These are phyloP conservation scores for Setaria italica DNA, from an alignment of 202 grass and related monocot genomes.

Conservation along the genomic window DNA sequence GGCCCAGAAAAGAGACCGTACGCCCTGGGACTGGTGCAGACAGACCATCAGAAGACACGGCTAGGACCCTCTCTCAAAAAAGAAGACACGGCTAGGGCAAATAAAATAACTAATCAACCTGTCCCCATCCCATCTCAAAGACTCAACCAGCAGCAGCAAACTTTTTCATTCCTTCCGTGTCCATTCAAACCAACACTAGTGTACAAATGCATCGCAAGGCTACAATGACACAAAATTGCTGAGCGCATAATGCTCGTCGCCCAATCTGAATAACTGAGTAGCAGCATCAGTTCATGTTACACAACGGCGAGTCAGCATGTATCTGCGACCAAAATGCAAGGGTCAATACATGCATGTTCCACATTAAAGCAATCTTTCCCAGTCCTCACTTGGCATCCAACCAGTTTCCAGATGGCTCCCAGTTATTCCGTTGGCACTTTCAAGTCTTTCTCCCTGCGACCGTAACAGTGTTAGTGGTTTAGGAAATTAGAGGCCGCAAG, in stretches of 20 bases:
- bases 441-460: slow-evolving; percentile 35
- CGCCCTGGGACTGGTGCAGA: too few relatives aligned
- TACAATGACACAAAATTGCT: too few relatives aligned
- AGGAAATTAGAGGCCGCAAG: not conserved
- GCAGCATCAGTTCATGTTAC: not conserved
- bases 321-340: not conserved
- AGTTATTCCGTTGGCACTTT: not conserved
- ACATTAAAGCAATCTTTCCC: not conserved
- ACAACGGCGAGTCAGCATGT: not conserved
- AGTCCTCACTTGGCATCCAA: not conserved
- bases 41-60: too few relatives aligned
- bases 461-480: not conserved
- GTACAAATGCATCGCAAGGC: too few relatives aligned
- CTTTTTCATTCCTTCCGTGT: too few relatives aligned
- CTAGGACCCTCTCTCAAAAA: too few relatives aligned
- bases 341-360: not conserved
- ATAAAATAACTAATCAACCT: too few relatives aligned
- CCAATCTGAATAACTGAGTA: not conserved
- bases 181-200: too few relatives aligned
- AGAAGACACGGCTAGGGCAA: too few relatives aligned
- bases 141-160: too few relatives aligned
- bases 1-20: too few relatives aligned
- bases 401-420: not conserved
- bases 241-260: too few relatives aligned
- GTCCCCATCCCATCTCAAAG: not conserved